Evolutionary conservation across 352 stramenopile species (phyloP).

Genomic region (Phytophthora megakarya): DNA sequence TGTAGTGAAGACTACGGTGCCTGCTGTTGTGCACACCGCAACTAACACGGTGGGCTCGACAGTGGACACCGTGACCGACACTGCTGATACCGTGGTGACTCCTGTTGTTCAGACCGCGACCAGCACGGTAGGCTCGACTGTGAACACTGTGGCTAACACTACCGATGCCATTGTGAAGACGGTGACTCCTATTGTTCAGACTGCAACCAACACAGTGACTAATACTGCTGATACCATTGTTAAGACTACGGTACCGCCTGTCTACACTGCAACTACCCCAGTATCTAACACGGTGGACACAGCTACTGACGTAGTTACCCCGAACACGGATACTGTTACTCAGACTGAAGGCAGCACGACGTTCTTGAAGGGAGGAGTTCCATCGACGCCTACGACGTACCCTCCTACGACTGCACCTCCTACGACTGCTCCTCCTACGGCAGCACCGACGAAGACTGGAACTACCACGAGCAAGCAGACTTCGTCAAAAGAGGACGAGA

Average conservation of each 20-base stretch:
- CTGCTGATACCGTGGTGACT: no score
- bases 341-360: slow-evolving; percentile 13
- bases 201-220: not conserved
- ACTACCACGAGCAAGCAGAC: slow-evolving; percentile 11
- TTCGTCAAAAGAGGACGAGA: slow-evolving; percentile 8
- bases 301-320: not conserved
- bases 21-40: slow-evolving; percentile 1
- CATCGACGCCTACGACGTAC: not conserved
- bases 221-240: not conserved
- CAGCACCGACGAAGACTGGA: slow-evolving; percentile 13
- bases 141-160: slow-evolving; percentile 8
- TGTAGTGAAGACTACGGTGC: not conserved
- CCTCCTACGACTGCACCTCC: slow-evolving; percentile 7
- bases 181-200: slow-evolving; percentile 1
- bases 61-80: slow-evolving; percentile 1
- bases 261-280: slow-evolving; percentile 7
- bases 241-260: slow-evolving; percentile 4
- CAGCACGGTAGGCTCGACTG: slow-evolving; percentile 11
- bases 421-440: slow-evolving; percentile 11
- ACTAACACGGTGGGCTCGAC: slow-evolving; percentile 9
- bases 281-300: slow-evolving; percentile 1
- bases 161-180: not conserved
- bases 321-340: not conserved
- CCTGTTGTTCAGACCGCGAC: slow-evolving; percentile 11
- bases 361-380: slow-evolving; percentile 15